Percentiles rank a stretch among this genome's conserved stretches.
These are phyloP conservation scores for Aspergillus glaucus DNA, from an alignment of 2,329 filamentous ascomycete genomes.

Conservation along the genomic window DNA sequence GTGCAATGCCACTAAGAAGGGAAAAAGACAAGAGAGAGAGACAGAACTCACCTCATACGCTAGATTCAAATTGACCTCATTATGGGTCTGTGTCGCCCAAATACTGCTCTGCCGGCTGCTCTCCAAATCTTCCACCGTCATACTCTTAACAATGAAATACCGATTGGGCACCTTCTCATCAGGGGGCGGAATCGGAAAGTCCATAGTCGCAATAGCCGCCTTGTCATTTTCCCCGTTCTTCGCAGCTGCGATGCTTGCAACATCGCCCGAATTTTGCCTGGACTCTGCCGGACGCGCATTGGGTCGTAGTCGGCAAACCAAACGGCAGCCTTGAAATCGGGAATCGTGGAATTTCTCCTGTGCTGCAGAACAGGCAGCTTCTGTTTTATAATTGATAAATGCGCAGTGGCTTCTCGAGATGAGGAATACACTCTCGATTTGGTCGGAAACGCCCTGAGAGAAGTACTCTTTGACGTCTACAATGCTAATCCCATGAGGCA, in stretches of 20 bases:
- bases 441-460: slow-evolving; percentile 64
- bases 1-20: neutral
- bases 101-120: slow-evolving; percentile 78
- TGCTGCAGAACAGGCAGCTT: slow-evolving; percentile 66
- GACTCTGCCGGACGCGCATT: slow-evolving; percentile 40
- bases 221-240: neutral
- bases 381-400: slow-evolving; percentile 89
- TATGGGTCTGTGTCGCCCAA: slow-evolving; percentile 93
- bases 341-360: slow-evolving; percentile 86
- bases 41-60: slow-evolving; percentile 64
- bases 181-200: slow-evolving; percentile 47
- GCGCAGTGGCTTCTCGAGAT: slow-evolving; percentile 97
- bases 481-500: slow-evolving; percentile 75
- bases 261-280: neutral
- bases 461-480: slow-evolving; percentile 87
- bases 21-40: neutral
- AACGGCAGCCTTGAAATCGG: slow-evolving; percentile 73
- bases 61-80: slow-evolving; percentile 74
- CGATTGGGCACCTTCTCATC: slow-evolving; percentile 54
- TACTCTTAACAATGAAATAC: slow-evolving; percentile 88
- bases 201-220: slow-evolving; percentile 11
- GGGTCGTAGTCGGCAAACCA: slow-evolving; percentile 75
- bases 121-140: slow-evolving; percentile 85
- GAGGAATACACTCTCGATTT: slow-evolving; percentile 83
- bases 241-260: neutral